Evolutionary conservation across 1,139 yeast species (phyloP), one percentile per base, ranked within the genome.

Genomic region (Yamadazyma blattariae): DNA sequence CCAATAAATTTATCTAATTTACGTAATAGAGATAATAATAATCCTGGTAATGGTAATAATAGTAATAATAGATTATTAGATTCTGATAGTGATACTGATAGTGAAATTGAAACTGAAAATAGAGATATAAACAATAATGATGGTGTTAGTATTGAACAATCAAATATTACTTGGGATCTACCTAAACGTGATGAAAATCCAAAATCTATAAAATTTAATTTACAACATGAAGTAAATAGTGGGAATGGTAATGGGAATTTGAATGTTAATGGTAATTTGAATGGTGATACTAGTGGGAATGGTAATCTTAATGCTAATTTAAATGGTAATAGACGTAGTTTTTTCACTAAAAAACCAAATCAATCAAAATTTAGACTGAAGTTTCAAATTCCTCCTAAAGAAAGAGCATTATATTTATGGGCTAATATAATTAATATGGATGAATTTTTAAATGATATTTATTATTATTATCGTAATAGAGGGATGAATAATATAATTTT

Each of bases 371-470:
- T 23, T 35, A 39, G 32, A 25, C 35, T 25, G 31, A 39, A 47
- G 15, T 52, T 64, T 32, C 50, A 61, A 6, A 67, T 69, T 10
- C 74, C 74, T 8, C 74, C 95, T 1, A 77, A 74, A 46, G 97
- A 90, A 54, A 64, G 90, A 34, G 96, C 97, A 0, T 66, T 86
- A 28, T 92, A 96, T 85, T 73, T 87, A 39, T 94, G 98, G 97
- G 95, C 97, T 1, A 92, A 92, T 50, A 88, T 92, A 23, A 87
- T 87, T 46, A 90, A 92, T 55, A 72, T 92, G 59, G 98, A 92
- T 58, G 76, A 79, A 33, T 92, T 92, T 49, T 65, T 92, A 20
- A 77, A 78, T 37, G 95, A 90, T 47, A 82, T 89, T 7, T 92
- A 94, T 57, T 71, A 74, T 36, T 92, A 89, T 55, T 94, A 85